Base-by-base conservation (phyloP, 345 rosid genomes). In the Stellera chamaejasme region DNA sequence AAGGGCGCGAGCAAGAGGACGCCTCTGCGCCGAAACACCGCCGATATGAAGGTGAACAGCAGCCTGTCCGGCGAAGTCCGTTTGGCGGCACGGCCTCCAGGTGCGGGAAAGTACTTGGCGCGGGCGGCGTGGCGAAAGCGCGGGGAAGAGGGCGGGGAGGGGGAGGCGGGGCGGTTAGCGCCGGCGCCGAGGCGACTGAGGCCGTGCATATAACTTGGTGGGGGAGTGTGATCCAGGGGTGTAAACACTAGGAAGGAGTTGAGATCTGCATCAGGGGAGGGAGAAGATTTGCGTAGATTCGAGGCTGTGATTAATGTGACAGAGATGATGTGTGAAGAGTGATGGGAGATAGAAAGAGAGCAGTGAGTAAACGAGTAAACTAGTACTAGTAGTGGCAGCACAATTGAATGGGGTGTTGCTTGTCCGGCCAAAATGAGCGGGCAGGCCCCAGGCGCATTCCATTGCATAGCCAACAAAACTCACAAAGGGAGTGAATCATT, bases 121-220 rank as follows among this genome's bases (percentile, higher is more conserved):
- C 90, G 81, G 39, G 39, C 66, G 66, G 60, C 66, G 66, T 71
- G 85, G 41, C 95, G 95, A n/a, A 76, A 56, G 28, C 93, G 81
- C 15, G 97, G 98, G 0, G 95, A 92, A 9, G 95, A 79, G 6
- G 95, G 95, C 32, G 96, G 98, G 11, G 98, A 88, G 1, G 75
- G 69, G 13, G 69, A 50, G 39, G 75, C 52, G 10, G 85, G 69
- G 23, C 85, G 75, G 52, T 13, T 53, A 12, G 25, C 23, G 51
- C 66, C 85, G 50, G 68, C 62, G 52, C 96, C 84, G 6, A 92
- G 88, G 61, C 95, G 98, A 80, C 90, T 92, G 69, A 69, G 78
- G 55, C 98, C 93, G 75, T 85, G 85, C 92, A 87, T 79, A 45
- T 39, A 3, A 8, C 5, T 32, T 62, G 68, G 61, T 58, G 43